phyloP scores from a whole-genome alignment of 345 rosid species.

The Lagerstroemia speciosa region DNA sequence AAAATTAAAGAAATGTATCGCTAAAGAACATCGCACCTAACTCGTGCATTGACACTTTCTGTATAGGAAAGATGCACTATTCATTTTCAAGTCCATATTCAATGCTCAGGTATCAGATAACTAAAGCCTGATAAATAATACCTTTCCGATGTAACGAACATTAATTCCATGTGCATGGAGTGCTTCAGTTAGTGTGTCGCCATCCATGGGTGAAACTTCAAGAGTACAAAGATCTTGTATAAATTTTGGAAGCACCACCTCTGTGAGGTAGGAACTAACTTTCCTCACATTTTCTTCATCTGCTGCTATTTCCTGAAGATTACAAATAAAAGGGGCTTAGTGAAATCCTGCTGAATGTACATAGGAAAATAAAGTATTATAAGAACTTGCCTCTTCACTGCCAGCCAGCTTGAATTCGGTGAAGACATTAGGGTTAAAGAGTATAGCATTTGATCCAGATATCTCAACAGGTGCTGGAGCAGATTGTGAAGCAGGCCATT shows the following conservation, averaged over 20 bases:
- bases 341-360: neutral
- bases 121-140: conserved; percentile 16
- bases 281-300: conserved; percentile 91
- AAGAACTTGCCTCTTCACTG: conserved; percentile 54
- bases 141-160: conserved; percentile 90
- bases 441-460: conserved; percentile 39
- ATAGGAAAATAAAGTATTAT: neutral
- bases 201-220: conserved; percentile 99
- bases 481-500: conserved; percentile 18
- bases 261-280: conserved; percentile 66
- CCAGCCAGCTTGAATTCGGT: conserved; percentile 90
- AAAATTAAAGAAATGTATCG: neutral
- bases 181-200: conserved; percentile 93
- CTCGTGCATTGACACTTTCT: neutral
- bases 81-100: neutral
- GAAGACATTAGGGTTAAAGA: conserved; percentile 90
- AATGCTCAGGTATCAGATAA: neutral
- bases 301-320: conserved; percentile 55
- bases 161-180: conserved; percentile 98
- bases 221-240: conserved; percentile 86
- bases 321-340: conserved; percentile 3
- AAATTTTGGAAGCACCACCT: conserved; percentile 83
- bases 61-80: neutral
- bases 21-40: neutral
- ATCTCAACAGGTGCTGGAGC: conserved; percentile 28